Evolutionary conservation across 345 rosid genomes (phyloP).

Genomic region (Arabidopsis arenosa): DNA sequence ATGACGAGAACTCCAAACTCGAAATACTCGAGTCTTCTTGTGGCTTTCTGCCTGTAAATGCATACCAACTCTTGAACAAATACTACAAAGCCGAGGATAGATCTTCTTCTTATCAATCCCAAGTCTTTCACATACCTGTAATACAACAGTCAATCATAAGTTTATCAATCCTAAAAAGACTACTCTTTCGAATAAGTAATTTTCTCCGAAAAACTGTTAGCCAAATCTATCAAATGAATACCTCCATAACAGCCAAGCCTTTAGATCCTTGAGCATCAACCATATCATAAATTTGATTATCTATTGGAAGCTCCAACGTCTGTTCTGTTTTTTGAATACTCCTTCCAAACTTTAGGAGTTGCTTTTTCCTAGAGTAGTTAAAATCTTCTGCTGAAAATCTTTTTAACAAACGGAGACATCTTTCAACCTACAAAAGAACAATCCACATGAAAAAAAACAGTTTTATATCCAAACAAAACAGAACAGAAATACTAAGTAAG

Average conservation of each 20-base stretch:
- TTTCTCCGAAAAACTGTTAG: conserved; percentile 17
- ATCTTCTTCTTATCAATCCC: conserved; percentile 83
- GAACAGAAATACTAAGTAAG: neutral
- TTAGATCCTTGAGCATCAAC: conserved; percentile 77
- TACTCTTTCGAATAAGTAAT: conserved; percentile 1
- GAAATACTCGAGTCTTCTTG: conserved; percentile 67
- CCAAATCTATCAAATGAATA: conserved; percentile 36
- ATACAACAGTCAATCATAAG: conserved; percentile 12
- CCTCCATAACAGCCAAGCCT: conserved; percentile 80
- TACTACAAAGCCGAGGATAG: conserved; percentile 67
- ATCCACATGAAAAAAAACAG: conserved; percentile 14
- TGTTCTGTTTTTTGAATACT: conserved; percentile 63
- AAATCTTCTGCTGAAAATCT: conserved; percentile 52
- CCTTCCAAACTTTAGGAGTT: conserved; percentile 73
- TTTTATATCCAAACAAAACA: conserved; percentile 12
- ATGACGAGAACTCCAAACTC: conserved; percentile 75
- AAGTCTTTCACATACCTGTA: conserved; percentile 78
- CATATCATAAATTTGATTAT: conserved; percentile 85
- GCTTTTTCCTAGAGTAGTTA: conserved; percentile 48
- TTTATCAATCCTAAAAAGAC: conserved; percentile 13
- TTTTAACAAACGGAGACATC: conserved; percentile 67
- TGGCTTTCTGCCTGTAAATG: conserved; percentile 70
- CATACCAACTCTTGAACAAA: conserved; percentile 78
- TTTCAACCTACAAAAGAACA: conserved; percentile 58
- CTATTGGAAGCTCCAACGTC: conserved; percentile 78